Evolutionary conservation across 2,329 filamentous ascomycete genomes (phyloP).

Genomic region (Botrytis fragariae): DNA sequence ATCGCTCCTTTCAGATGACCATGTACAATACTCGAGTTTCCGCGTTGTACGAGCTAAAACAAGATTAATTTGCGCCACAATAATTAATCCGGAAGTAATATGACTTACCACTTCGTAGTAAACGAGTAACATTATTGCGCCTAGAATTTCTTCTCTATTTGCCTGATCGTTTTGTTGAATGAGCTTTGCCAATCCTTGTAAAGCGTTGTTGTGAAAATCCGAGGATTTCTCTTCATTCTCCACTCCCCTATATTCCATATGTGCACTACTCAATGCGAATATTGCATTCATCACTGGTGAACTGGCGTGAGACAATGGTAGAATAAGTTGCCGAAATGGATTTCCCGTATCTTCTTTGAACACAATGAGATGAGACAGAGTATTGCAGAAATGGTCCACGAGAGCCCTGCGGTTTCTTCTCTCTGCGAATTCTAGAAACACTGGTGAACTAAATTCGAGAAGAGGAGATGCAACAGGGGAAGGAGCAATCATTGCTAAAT

Average conservation of each 20-base stretch:
- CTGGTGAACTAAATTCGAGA: slow-evolving; percentile 51
- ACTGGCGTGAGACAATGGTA: slow-evolving; percentile 55
- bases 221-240: slow-evolving; percentile 53
- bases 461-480: slow-evolving; percentile 32
- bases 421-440: slow-evolving; percentile 56
- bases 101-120: slow-evolving; percentile 61
- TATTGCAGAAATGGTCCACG: slow-evolving; percentile 63
- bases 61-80: slow-evolving; percentile 24
- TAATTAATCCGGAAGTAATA: not conserved
- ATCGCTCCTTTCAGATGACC: slow-evolving; percentile 61
- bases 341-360: slow-evolving; percentile 62
- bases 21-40: slow-evolving; percentile 57
- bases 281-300: slow-evolving; percentile 74
- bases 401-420: slow-evolving; percentile 53
- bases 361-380: slow-evolving; percentile 65
- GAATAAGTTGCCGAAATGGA: slow-evolving; percentile 60
- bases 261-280: slow-evolving; percentile 78
- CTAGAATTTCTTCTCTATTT: slow-evolving; percentile 56
- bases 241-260: slow-evolving; percentile 66
- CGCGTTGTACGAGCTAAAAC: slow-evolving; percentile 57
- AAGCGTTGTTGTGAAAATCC: slow-evolving; percentile 58
- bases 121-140: slow-evolving; percentile 59
- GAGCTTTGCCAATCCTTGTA: slow-evolving; percentile 54
- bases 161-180: slow-evolving; percentile 52
- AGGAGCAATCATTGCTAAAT: slow-evolving; percentile 36